Evolutionary conservation across 805 yeast genomes (phyloP), one percentile per base, ranked within the genome.

Genomic region (Candida palmyrensis): DNA sequence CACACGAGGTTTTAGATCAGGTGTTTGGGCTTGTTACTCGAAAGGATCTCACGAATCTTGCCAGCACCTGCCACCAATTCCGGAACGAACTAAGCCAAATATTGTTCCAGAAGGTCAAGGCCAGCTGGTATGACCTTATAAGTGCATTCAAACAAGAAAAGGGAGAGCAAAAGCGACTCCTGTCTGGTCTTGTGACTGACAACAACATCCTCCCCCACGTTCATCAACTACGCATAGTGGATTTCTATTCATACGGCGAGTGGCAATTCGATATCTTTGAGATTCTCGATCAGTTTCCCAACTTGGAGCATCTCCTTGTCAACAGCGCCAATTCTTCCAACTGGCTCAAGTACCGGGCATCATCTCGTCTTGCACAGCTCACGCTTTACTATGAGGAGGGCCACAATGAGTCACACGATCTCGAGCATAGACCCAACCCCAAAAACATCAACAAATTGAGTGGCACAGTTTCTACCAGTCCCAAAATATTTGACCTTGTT

Each of bases 401-500:
- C 11, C 47, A 50, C 35, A 36, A 39, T 32, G 57, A 50, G 25
- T 27, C 46, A 1, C 44, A 39, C 16, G 34, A 31, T 18, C 15
- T 22, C 18, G 13, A 27, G 16, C 31, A 22, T 20, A 18, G 28
- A 29, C 32, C 30, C 28, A 49, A 49, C 20, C 51, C 51, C 4
- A 45, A 47, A 28, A 42, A 47, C 23, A 44, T 42, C 21, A 33
- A 30, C 12, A 18, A 29, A 21, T 14, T 29, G 9, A 29, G 32
- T 14, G 14, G 24, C 8, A 19, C 24, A 5, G 29, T 31, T 10
- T 35, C 41, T n/a, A 30, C 36, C 8, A 32, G 42, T 24, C 57
- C 56, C 12, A 48, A 59, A 30, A 55, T 53, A 13, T 75, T 75
- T 44, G 62, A 62, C 37, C 45, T 74, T 38, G 51, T 59, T 26